Conservation (phyloP, 2,329 filamentous ascomycete genomes). For the Alternaria triticina region DNA sequence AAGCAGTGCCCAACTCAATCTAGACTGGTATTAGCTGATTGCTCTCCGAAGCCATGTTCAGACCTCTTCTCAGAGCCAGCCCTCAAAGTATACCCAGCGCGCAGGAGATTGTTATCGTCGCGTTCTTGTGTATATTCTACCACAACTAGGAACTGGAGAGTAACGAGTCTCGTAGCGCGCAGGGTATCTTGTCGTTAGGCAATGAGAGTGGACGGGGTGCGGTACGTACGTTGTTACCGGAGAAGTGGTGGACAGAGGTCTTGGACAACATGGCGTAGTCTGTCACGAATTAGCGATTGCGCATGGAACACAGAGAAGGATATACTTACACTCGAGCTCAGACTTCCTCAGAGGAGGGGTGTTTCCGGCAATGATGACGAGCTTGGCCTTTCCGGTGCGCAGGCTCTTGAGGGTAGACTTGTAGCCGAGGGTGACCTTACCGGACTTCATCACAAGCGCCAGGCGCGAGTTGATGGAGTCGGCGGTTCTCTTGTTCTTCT, state of each 20-base stretch:
- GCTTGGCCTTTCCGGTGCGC: constrained; percentile 96
- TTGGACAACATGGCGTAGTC: constrained; percentile 23
- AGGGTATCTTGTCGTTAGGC: constrained; percentile 47
- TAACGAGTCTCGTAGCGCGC: neutral
- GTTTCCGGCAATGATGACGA: constrained; percentile 95
- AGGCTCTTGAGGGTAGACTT: constrained; percentile 87
- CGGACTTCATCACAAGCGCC: constrained; percentile 72
- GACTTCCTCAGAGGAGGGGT: constrained; percentile 97
- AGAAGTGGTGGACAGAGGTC: constrained; percentile 85
- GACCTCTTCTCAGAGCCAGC: constrained; percentile 91
- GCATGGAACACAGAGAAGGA: constrained; percentile 53
- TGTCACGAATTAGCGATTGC: neutral
- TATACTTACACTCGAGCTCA: constrained; percentile 78
- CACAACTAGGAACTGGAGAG: constrained; percentile 3
- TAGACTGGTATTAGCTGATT: constrained; percentile 67
- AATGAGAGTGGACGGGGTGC: constrained; percentile 38
- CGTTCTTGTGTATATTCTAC: neutral
- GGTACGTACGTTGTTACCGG: constrained; percentile 94
- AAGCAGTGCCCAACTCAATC: constrained; percentile 98
- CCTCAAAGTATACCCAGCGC: constrained; percentile 48
- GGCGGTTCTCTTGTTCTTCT: constrained; percentile 84
- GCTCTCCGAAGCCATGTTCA: constrained; percentile 85
- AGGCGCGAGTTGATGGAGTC: constrained; percentile 75
- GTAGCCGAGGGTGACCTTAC: constrained; percentile 88
- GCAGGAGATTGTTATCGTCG: neutral